Evolutionary conservation across 768 basidiomycete species (phyloP), one percentile per base, ranked within the genome.

Genomic region (Pleurotus citrinopileatus): DNA sequence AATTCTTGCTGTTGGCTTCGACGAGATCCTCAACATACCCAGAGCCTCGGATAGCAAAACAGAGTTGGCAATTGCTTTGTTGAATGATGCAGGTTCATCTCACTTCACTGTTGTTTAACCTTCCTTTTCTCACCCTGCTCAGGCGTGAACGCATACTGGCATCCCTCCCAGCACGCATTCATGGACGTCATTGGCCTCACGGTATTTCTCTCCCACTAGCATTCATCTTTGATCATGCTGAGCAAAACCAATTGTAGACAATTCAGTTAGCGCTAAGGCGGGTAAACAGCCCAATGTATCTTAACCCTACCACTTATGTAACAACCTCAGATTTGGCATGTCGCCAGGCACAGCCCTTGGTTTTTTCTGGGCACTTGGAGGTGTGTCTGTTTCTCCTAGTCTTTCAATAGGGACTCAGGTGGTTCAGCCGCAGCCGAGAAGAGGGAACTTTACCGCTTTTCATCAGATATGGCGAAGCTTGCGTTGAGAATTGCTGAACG

Each of bases 61-160:
- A 9, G 83, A 87, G 60, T 72, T 90, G 27, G 84, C 85, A 7
- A 82, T 88, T 7, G 71, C 79, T 9, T 65, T 89, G 43, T 71
- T 89, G 26, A 86, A 86, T 59, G 88, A 90, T 60, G 86, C 86
- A 19, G 84, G 85, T 81, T 56, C 36, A 70, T 34, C 9, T 51
- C 59, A 8, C 10, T 32, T 10, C 26, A 2, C 26, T 25, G 15
- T 27, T 42, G 34, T 9, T 28, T 55, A 19, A 29, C 9, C 12
- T 25, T 29, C 20, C 19, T 46, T 36, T 36, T 36, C 55, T 23
- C 50, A 26, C 20, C 55, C 42, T 46, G 15, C 42, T 26, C 45
- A 86, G 84, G 84, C 3, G 79, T 80, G 25, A 84, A 85, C 63
- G 85, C 87, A 9, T 88, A 87, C 60, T 89, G 87, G 87, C 84